Evolutionary conservation across 2,329 filamentous ascomycete genomes (phyloP).

Genomic region (Tolypocladium sp.): DNA sequence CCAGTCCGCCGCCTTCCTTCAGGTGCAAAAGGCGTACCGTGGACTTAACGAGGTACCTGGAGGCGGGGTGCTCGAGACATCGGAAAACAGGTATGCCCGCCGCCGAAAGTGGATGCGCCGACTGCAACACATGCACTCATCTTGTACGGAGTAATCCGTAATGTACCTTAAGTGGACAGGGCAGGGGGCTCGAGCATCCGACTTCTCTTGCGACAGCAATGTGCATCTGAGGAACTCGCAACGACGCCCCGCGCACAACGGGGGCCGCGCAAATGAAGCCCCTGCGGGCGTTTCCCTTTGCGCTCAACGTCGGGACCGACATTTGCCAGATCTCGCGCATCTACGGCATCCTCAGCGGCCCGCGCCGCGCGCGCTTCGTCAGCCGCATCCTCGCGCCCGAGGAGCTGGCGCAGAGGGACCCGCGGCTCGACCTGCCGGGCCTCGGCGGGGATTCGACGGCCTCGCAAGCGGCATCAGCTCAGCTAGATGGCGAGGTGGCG

Average conservation of each 20-base stretch:
- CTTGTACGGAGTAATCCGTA: too few relatives aligned
- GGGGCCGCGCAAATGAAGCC: slow-evolving; percentile 16
- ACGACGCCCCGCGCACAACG: not conserved
- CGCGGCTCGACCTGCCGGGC: slow-evolving; percentile 1
- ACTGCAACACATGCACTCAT: too few relatives aligned
- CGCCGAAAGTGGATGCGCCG: too few relatives aligned
- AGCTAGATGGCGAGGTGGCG: slow-evolving; percentile 1
- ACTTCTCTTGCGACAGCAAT: not conserved
- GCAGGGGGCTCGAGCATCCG: too few relatives aligned
- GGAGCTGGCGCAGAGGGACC: slow-evolving; percentile 16
- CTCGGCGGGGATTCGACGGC: not conserved
- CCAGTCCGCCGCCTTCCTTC: not conserved
- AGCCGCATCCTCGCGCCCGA: slow-evolving; percentile 34
- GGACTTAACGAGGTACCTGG: not conserved
- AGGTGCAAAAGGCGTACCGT: not conserved
- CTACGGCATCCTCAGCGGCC: slow-evolving; percentile 40
- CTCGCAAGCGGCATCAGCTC: not conserved
- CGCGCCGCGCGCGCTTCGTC: slow-evolving; percentile 34
- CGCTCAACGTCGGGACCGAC: slow-evolving; percentile 66
- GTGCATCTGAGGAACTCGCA: not conserved
- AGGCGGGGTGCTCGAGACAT: not conserved
- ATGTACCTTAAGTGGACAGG: too few relatives aligned
- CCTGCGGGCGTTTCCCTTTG: slow-evolving; percentile 47
- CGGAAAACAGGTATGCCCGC: not conserved
- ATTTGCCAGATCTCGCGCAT: slow-evolving; percentile 66